Evolutionary conservation across 2,329 filamentous ascomycete species (phyloP).

Genomic region (Trichoderma endophyticum): DNA sequence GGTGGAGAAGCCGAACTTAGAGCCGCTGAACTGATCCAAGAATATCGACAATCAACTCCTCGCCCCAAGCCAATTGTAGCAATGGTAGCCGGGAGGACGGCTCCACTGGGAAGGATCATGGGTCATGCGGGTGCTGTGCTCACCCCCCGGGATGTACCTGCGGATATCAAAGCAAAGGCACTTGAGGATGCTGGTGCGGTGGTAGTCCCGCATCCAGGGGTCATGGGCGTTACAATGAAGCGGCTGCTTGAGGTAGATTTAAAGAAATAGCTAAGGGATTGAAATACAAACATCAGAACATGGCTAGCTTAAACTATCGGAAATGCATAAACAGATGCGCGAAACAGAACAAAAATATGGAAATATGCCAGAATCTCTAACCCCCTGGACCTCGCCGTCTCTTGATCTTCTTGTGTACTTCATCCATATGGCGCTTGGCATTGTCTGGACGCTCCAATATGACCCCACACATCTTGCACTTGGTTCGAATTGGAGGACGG

Average conservation of each 20-base stretch:
- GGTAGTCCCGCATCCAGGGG: conserved; percentile 38
- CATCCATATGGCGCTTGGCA: conserved; percentile 1
- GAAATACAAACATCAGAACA: not conserved
- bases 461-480: not conserved
- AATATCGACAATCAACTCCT: conserved; percentile 54
- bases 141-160: conserved; percentile 31
- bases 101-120: conserved; percentile 61
- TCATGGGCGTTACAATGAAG: conserved; percentile 37
- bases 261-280: not conserved
- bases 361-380: not conserved
- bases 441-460: conserved; percentile 6
- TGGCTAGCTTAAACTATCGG: not conserved
- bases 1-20: conserved; percentile 67
- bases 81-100: conserved; percentile 62
- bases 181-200: conserved; percentile 36
- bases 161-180: conserved; percentile 33
- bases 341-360: not conserved
- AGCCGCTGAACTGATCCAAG: conserved; percentile 67
- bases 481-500: not conserved
- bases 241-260: conserved; percentile 25
- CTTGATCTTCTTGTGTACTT: not conserved
- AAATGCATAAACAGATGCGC: not conserved
- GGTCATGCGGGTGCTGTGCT: conserved; percentile 68
- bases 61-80: conserved; percentile 64
- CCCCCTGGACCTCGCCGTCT: conserved; percentile 11